Conservation (phyloP, 2,329 filamentous ascomycete genomes). For the Pseudopithomyces maydicus region DNA sequence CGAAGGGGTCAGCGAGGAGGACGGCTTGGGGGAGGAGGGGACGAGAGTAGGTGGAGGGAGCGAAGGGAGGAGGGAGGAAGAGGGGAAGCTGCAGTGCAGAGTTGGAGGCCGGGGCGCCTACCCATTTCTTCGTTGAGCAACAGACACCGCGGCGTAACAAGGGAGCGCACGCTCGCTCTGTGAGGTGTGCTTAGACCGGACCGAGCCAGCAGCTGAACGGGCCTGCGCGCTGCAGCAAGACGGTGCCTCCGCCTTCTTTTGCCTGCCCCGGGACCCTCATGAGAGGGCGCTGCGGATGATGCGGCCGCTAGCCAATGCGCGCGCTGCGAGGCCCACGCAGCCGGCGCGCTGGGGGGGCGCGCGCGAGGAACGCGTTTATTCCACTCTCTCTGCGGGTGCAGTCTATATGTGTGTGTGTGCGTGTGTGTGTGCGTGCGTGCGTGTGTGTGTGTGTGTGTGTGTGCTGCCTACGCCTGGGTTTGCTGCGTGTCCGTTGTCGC, state of each 20-base stretch:
- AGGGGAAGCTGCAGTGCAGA: slow-evolving; percentile 1
- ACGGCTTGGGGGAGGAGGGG: neutral
- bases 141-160: slow-evolving; percentile 13
- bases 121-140: slow-evolving; percentile 15
- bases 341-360: slow-evolving; percentile 10
- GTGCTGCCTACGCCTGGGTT: too few species aligned
- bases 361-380: slow-evolving; percentile 2
- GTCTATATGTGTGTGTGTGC: too few species aligned
- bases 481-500: too few species aligned
- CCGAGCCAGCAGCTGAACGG: slow-evolving; percentile 41
- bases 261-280: slow-evolving; percentile 32
- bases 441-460: too few species aligned
- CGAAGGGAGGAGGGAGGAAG: slow-evolving; percentile 2
- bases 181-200: slow-evolving; percentile 26
- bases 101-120: slow-evolving; percentile 12
- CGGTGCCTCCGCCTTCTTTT: slow-evolving; percentile 36
- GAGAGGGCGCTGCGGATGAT: slow-evolving; percentile 34
- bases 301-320: slow-evolving; percentile 32
- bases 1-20: slow-evolving; percentile 14
- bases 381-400: neutral
- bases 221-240: slow-evolving; percentile 28
- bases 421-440: too few species aligned
- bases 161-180: slow-evolving; percentile 8
- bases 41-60: neutral
- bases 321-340: slow-evolving; percentile 16